phyloP scores from a whole-genome alignment of 495 filamentous ascomycete species.

The Daldinia grandis region DNA sequence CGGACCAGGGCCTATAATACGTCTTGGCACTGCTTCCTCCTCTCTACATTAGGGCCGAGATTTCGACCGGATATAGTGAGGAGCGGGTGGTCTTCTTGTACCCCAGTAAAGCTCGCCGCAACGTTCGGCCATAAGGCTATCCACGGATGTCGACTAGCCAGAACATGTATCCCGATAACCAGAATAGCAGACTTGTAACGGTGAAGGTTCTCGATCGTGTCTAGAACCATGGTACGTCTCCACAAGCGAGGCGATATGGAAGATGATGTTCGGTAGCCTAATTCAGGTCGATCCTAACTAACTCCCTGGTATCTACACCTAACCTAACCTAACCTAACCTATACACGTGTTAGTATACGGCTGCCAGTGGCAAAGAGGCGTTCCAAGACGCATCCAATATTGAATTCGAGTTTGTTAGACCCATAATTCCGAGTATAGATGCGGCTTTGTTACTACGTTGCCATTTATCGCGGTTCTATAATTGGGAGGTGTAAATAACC shows the following conservation, averaged over 20 bases:
- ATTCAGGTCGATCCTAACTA: conserved; percentile 4
- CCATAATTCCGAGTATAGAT: conserved; percentile 35
- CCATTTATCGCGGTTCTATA: conserved; percentile 42
- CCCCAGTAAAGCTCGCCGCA: conserved; percentile 16
- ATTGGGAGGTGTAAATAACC: conserved; percentile 47
- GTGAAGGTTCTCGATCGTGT: conserved; percentile 18
- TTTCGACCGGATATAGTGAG: conserved; percentile 43
- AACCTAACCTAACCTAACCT: no score
- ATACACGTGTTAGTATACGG: conserved; percentile 19
- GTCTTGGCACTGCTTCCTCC: conserved; percentile 33
- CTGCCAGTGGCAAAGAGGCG: conserved; percentile 18
- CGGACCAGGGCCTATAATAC: conserved; percentile 29
- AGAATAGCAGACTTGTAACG: neutral
- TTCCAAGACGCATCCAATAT: conserved; percentile 14
- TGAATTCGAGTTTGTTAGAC: conserved; percentile 18
- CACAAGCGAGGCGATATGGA: conserved; percentile 26
- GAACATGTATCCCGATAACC: neutral
- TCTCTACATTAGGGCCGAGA: conserved; percentile 43
- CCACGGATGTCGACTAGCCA: neutral
- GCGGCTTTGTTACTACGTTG: conserved; percentile 35
- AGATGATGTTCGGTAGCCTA: conserved; percentile 20
- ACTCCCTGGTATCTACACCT: no score
- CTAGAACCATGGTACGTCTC: conserved; percentile 10
- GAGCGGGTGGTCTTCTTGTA: conserved; percentile 20
- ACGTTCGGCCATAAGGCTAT: conserved; percentile 27